Evolutionary conservation across 257 asterid genomes (phyloP), one percentile per base, ranked within the genome.

Genomic region (Leptodermis oblonga): DNA sequence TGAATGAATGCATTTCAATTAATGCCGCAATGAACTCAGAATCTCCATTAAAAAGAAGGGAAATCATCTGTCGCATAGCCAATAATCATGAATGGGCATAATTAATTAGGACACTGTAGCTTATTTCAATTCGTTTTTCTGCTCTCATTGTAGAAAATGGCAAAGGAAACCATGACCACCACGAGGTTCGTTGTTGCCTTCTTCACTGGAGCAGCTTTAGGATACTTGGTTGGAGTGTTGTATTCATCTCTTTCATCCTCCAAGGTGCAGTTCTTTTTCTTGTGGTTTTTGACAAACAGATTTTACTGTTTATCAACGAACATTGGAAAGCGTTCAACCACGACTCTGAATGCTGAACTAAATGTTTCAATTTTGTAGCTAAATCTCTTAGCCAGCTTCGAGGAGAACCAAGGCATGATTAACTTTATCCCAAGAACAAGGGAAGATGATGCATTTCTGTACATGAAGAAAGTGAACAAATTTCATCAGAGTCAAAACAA

Each of bases 191-290:
- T 84, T 59, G 43, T 78, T 59, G 83, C 85, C 7, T 56, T 89
- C 45, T 67, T 82, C 72, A 76, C 82, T 45, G 97, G 94, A 70
- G 71, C 84, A 9, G 67, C 79, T 74, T 74, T 87, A 52, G 97
- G 97, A 26, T 79, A 85, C 84, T 79, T 91, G 20, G 39, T 87
- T 31, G 96, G 96, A 79, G 70, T 83, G 52, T 84, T 88, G 39
- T 84, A 77, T 72, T 87, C 92, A 26, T 45, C 82, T 12, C 78
- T 76, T 60, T 77, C 86, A 13, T 75, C 83, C 58, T 75, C 85
- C 58, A 84, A 86, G 95, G 97, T 91, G 65, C 45, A 37, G 4
- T 62, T n/a, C 48, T 5, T 4, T 9, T 71, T 30, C n/a, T n/a
- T n/a, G n/a, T n/a, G n/a, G n/a, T n/a, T n/a, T n/a, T n/a, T n/a